These are phyloP conservation scores for Epichloe brachyelytri DNA, from an alignment of 2,329 filamentous ascomycete genomes.

Conservation along the genomic window DNA sequence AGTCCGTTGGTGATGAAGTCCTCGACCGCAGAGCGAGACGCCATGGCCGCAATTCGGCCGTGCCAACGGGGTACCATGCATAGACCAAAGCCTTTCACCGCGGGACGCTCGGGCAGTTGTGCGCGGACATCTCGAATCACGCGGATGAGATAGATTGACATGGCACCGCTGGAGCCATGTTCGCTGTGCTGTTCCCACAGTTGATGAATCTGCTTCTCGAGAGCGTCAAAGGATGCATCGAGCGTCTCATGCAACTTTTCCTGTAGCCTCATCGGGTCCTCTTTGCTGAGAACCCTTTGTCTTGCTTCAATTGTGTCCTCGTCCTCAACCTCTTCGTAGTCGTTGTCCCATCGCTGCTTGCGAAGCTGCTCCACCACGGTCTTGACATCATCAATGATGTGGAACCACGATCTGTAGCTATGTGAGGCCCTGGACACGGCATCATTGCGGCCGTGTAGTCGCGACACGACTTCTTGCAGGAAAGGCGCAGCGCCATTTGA, in stretches of 20 bases:
- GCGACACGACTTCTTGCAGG: constrained; percentile 54
- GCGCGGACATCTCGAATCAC: constrained; percentile 61
- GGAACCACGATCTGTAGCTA: constrained; percentile 60
- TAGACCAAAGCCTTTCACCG: constrained; percentile 43
- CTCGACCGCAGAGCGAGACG: constrained; percentile 36
- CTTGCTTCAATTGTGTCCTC: constrained; percentile 56
- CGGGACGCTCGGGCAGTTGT: constrained; percentile 42
- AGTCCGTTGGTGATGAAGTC: constrained; percentile 30
- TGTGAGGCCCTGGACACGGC: constrained; percentile 48
- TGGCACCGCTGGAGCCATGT: constrained; percentile 33
- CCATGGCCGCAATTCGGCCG: constrained; percentile 39
- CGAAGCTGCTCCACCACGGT: constrained; percentile 51
- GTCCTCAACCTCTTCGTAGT: constrained; percentile 60
- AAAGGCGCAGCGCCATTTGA: constrained; percentile 53
- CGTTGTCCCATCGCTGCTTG: constrained; percentile 62
- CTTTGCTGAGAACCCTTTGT: constrained; percentile 54
- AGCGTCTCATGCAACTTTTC: constrained; percentile 45
- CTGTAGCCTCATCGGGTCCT: constrained; percentile 55
- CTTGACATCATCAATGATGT: constrained; percentile 55
- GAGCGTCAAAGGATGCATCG: constrained; percentile 39
- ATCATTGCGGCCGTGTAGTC: constrained; percentile 59
- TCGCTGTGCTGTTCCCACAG: constrained; percentile 36
- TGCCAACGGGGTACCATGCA: constrained; percentile 53
- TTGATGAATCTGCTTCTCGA: constrained; percentile 41
- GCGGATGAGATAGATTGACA: constrained; percentile 57